A percentile compares a stretch with the other conserved stretches of the same genome.
Evolutionary conservation across 139 green algal genomes (phyloP).

Genomic region (Astrephomene gubernaculifera): DNA sequence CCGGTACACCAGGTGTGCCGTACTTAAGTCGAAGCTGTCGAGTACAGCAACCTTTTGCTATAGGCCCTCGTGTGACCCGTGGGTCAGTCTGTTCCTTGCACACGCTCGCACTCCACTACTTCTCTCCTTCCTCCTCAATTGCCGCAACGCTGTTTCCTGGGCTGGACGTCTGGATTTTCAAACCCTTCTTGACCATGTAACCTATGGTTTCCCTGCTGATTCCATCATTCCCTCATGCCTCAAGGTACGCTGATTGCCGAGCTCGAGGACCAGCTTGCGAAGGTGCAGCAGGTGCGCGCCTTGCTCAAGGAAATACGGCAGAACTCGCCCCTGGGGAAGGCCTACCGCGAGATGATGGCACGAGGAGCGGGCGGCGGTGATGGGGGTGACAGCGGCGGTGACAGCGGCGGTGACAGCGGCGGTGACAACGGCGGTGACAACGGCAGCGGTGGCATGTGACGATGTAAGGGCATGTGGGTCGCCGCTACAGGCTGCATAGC

Average conservation of each 20-base stretch:
- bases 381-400: too few relatives aligned
- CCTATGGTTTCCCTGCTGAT: neutral
- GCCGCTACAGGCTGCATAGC: too few relatives aligned
- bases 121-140: neutral
- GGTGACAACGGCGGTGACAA: too few relatives aligned
- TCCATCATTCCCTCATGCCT: neutral
- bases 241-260: neutral
- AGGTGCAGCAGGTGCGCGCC: neutral
- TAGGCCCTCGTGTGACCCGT: neutral
- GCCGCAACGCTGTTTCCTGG: neutral
- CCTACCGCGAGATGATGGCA: too few relatives aligned
- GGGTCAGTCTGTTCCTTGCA: neutral
- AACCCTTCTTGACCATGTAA: neutral
- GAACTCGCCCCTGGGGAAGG: neutral
- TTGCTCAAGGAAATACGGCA: neutral
- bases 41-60: neutral
- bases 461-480: too few relatives aligned
- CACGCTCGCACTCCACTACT: neutral
- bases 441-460: too few relatives aligned
- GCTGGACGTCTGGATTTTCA: neutral
- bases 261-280: neutral
- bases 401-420: too few relatives aligned
- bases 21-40: neutral
- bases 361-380: too few relatives aligned
- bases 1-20: neutral